Evolutionary conservation across 1,284 basidiomycete species (phyloP).

Genomic region (Coniferiporia sulphurascens): DNA sequence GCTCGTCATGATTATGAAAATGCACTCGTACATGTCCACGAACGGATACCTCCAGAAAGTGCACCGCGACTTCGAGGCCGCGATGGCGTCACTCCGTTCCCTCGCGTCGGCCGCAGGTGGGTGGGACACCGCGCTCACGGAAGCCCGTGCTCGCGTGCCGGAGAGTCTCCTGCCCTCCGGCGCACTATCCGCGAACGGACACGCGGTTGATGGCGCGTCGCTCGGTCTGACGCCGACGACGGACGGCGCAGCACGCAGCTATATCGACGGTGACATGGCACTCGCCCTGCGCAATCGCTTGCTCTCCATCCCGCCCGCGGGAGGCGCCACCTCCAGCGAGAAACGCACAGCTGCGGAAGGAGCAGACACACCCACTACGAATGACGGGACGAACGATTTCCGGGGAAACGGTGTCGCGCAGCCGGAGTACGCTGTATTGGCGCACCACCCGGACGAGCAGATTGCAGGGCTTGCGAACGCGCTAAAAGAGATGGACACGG

Average conservation of each 20-base stretch:
- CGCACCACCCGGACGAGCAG: slow-evolving; percentile 65
- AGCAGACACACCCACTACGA: not conserved
- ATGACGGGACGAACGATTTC: not conserved
- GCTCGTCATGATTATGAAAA: slow-evolving; percentile 91
- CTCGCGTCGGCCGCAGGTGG: slow-evolving; percentile 54
- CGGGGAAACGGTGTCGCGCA: slow-evolving; percentile 18
- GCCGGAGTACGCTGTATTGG: slow-evolving; percentile 50
- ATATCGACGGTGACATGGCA: slow-evolving; percentile 51
- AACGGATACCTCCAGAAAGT: slow-evolving; percentile 81
- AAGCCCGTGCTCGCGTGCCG: slow-evolving; percentile 40
- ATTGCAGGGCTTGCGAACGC: slow-evolving; percentile 73
- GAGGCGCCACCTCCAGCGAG: slow-evolving; percentile 23
- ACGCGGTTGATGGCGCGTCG: slow-evolving; percentile 22
- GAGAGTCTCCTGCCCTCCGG: slow-evolving; percentile 25
- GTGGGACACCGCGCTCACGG: slow-evolving; percentile 52
- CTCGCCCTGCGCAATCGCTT: slow-evolving; percentile 52
- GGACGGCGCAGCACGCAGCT: slow-evolving; percentile 36
- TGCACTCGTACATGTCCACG: slow-evolving; percentile 90
- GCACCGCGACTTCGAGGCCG: slow-evolving; percentile 38
- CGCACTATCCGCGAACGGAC: slow-evolving; percentile 28
- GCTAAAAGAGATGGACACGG: slow-evolving; percentile 72
- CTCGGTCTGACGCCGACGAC: slow-evolving; percentile 29
- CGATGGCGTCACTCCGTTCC: slow-evolving; percentile 42
- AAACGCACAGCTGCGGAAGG: not conserved
- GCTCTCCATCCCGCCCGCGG: slow-evolving; percentile 27